phyloP scores from a whole-genome alignment of 2,329 filamentous ascomycete species.

The Fusarium sp. region DNA sequence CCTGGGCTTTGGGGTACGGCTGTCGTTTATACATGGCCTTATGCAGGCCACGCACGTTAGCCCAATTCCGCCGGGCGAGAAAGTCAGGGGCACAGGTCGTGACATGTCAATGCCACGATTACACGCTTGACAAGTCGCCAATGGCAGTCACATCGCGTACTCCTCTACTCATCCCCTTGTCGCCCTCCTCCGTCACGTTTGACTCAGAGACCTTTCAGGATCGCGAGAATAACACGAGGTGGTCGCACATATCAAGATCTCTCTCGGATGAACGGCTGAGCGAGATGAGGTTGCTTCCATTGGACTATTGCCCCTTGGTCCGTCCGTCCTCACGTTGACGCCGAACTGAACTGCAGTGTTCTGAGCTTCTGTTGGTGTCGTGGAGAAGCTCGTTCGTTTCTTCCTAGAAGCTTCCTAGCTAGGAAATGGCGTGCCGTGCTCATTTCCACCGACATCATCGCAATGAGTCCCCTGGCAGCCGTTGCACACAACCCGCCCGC shows the following conservation, averaged over 20 bases:
- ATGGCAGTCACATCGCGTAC: conserved; percentile 1
- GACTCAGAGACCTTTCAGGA: background rate
- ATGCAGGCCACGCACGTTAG: conserved; percentile 32
- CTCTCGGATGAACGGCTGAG: conserved; percentile 21
- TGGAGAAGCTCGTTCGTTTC: conserved; percentile 35
- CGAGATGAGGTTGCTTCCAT: conserved; percentile 11
- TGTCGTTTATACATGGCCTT: conserved; percentile 16
- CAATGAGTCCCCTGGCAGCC: conserved; percentile 3
- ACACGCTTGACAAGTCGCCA: conserved; percentile 11
- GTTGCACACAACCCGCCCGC: conserved; percentile 2
- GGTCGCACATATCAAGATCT: conserved; percentile 20
- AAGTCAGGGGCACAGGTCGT: conserved; percentile 25
- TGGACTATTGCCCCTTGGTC: conserved; percentile 14
- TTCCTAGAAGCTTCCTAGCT: conserved; percentile 35
- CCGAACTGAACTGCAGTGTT: background rate
- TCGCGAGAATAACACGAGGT: background rate
- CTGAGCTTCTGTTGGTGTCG: conserved; percentile 9
- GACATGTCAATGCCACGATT: conserved; percentile 10
- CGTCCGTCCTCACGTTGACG: background rate
- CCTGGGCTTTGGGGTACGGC: conserved; percentile 18
- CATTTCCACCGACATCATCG: conserved; percentile 46
- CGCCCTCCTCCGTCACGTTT: background rate
- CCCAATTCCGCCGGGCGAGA: conserved; percentile 8
- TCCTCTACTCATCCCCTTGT: background rate
- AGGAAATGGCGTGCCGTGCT: conserved; percentile 25